Percentiles rank a stretch among this genome's conserved stretches.
phyloP scores from a whole-genome alignment of 1,139 yeast species.

The Hansenula sp. region DNA sequence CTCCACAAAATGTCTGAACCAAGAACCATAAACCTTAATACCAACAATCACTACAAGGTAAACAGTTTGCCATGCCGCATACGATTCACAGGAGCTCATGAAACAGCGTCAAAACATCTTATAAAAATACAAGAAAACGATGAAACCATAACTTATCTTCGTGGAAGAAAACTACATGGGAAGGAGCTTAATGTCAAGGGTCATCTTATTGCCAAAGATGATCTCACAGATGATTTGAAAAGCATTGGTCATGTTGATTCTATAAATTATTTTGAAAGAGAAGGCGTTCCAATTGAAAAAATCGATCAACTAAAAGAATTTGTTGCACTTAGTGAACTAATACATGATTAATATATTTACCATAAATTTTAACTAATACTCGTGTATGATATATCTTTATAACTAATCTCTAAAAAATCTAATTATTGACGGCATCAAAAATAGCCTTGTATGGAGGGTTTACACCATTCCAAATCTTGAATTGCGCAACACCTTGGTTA shows the following conservation, averaged over 20 bases:
- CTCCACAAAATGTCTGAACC: conserved; percentile 1
- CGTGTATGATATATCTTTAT: too few relatives aligned
- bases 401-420: background rate
- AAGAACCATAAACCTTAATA: background rate
- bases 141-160: conserved; percentile 11
- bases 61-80: conserved; percentile 15
- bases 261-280: conserved; percentile 21
- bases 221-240: conserved; percentile 15
- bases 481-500: conserved; percentile 88
- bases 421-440: conserved; percentile 49
- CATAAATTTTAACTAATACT: too few relatives aligned
- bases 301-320: conserved; percentile 16
- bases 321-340: conserved; percentile 13
- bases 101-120: conserved; percentile 11
- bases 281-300: conserved; percentile 14
- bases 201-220: conserved; percentile 11
- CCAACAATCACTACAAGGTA: conserved; percentile 1
- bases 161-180: conserved; percentile 22
- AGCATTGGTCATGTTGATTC: conserved; percentile 11
- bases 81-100: conserved; percentile 11
- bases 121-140: conserved; percentile 5
- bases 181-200: conserved; percentile 8
- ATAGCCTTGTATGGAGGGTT: conserved; percentile 58
- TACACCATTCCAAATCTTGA: conserved; percentile 70
- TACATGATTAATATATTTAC: conserved; percentile 13